Base-by-base conservation (phyloP, 2,329 filamentous ascomycete species). In the Colletotrichum sp. region DNA sequence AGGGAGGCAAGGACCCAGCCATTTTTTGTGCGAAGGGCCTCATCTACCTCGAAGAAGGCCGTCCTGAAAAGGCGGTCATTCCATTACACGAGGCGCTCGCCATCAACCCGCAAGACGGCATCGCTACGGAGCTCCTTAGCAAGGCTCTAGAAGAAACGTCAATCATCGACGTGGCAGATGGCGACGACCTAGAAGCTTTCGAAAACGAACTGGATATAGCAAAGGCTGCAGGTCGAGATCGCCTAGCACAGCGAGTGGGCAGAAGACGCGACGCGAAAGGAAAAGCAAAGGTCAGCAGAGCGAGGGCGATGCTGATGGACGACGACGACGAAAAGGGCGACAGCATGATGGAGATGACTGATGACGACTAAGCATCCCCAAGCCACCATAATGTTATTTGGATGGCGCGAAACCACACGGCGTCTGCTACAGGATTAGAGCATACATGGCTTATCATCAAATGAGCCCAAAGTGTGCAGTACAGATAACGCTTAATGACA, bases 21-120 rank as follows among this genome's bases (percentile, higher is more conserved):
- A 91, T 97, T 4, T 97, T 98, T 82, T 92, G 92, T 65, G 93
- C 95, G 13, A 96, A 98, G 81, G 96, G 95, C 0, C 88, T 99
- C 18, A 94, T 98, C 15, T 89, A 96, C 71, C 90, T 99, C 79
- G 95, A 98, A 80, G 89, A 95, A 79, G 92, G 92, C 18, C 89
- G 92, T 67, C 91, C 92, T 0, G 94, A 94, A 80, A 94, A 98
- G 62, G 96, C 96, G 1, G 93, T 97, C 6, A 89, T 93, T 12
- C 92, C 95, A 4, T 87, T 99, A 30, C 97, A 99, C 80, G 95
- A 98, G 84, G 95, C 95, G 2, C 88, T 97, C 18, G 94, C 95
- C 0, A 92, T 96, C 26, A 90, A 91, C 39, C 94, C 95, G 0
- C 95, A 97, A 84, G 95, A 97, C 81, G 92, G 94, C 7, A 93